These are phyloP conservation scores for Coemansia sp. DNA, from an alignment of 192 early-diverging fungal genomes.

Conservation along the genomic window DNA sequence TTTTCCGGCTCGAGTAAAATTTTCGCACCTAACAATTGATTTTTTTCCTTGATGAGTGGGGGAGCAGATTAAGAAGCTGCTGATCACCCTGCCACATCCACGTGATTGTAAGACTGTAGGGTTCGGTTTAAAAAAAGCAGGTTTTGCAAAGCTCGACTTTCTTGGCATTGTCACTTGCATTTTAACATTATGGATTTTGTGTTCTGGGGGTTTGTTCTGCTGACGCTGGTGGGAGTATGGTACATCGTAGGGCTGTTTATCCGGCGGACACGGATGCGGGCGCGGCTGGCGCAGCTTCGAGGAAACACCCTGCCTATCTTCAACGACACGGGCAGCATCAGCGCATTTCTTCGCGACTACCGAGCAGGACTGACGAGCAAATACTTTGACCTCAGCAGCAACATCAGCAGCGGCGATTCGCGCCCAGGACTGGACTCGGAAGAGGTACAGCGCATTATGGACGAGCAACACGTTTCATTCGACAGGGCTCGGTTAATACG, in stretches of 20 bases:
- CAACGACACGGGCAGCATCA: constrained; percentile 5
- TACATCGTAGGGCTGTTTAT: constrained; percentile 42
- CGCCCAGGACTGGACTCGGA: constrained; percentile 49
- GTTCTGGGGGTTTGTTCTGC: constrained; percentile 30
- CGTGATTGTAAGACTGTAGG: neutral
- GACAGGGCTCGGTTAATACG: constrained; percentile 52
- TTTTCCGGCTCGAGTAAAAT: constrained; percentile 26
- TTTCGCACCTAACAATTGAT: constrained; percentile 11
- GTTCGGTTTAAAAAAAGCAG: neutral
- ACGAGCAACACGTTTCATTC: constrained; percentile 39
- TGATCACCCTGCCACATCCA: neutral
- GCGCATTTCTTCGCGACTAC: constrained; percentile 40
- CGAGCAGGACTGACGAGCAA: constrained; percentile 39
- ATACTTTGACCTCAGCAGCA: constrained; percentile 50
- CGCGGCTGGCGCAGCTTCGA: constrained; percentile 28
- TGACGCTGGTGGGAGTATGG: constrained; percentile 38
- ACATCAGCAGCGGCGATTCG: constrained; percentile 39
- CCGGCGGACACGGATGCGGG: constrained; percentile 27
- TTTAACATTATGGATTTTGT: constrained; percentile 28
- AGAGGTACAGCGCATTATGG: constrained; percentile 48
- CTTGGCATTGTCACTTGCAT: constrained; percentile 8
- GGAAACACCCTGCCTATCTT: constrained; percentile 13
- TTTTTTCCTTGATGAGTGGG: no score
- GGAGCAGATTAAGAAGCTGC: no score
- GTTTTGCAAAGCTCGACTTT: neutral